Evolutionary conservation across 306 rosid species (phyloP).

Genomic region (barrel medic (Medicago truncatula)): MtrunA17r5.0-ANR NC_053044.1:10691001-10691500

Average conservation of each 20-base stretch:
- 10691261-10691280: neutral
- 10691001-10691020: constrained; percentile 11
- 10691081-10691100: neutral
- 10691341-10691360: neutral
- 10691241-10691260: neutral
- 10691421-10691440: neutral
- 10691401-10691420: neutral
- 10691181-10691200: accelerated
- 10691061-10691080: too few relatives aligned
- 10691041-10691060: neutral
- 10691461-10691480: too few relatives aligned
- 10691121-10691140: neutral
- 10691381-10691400: neutral
- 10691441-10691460: neutral
- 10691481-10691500: too few relatives aligned
- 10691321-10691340: neutral
- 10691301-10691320: neutral
- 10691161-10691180: neutral
- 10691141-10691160: neutral
- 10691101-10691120: neutral
- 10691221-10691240: neutral
- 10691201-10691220: neutral
- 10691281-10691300: neutral
- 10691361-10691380: neutral
- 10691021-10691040: neutral